Conservation (phyloP, 2,329 filamentous ascomycete species). For the Phoma sp. region DNA sequence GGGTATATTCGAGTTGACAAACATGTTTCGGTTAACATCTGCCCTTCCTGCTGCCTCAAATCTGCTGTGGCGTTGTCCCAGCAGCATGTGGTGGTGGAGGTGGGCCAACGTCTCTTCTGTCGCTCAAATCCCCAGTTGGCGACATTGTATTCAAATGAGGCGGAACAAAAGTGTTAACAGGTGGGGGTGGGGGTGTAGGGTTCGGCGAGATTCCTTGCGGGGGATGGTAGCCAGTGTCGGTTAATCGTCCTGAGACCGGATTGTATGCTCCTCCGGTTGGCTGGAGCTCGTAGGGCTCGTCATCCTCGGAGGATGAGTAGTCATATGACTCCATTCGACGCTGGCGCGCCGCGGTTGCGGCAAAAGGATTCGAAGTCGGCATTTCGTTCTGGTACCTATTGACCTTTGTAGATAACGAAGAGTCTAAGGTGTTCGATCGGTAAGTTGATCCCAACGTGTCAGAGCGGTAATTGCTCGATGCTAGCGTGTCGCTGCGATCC, state of each 20-base stretch:
- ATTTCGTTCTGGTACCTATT: slow-evolving; percentile 44
- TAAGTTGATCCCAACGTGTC: slow-evolving; percentile 31
- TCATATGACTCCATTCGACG: slow-evolving; percentile 46
- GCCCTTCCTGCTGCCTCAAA: slow-evolving; percentile 20
- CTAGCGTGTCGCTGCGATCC: slow-evolving; percentile 42
- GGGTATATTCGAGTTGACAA: slow-evolving; percentile 6
- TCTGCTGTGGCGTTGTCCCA: slow-evolving; percentile 39
- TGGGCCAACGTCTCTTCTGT: slow-evolving; percentile 33
- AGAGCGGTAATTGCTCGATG: slow-evolving; percentile 38
- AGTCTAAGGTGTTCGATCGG: slow-evolving; percentile 21
- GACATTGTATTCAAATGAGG: slow-evolving; percentile 21
- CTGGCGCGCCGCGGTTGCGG: slow-evolving; percentile 29
- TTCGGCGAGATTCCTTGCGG: slow-evolving; percentile 38
- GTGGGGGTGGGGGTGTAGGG: slow-evolving; percentile 42
- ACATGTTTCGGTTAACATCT: not conserved
- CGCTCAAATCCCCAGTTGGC: slow-evolving; percentile 41
- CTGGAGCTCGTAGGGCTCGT: slow-evolving; percentile 48
- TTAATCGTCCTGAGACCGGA: slow-evolving; percentile 41
- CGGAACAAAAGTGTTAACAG: slow-evolving; percentile 19
- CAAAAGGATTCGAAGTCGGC: slow-evolving; percentile 44
- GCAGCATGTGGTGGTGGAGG: slow-evolving; percentile 39
- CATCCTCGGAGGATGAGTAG: slow-evolving; percentile 51
- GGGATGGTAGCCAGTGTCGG: slow-evolving; percentile 47
- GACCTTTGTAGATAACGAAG: slow-evolving; percentile 40
- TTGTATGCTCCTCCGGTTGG: slow-evolving; percentile 39